Evolutionary conservation across 805 yeast species (phyloP), one percentile per base, ranked within the genome.

Genomic region (Yamadazyma scolyti): DNA sequence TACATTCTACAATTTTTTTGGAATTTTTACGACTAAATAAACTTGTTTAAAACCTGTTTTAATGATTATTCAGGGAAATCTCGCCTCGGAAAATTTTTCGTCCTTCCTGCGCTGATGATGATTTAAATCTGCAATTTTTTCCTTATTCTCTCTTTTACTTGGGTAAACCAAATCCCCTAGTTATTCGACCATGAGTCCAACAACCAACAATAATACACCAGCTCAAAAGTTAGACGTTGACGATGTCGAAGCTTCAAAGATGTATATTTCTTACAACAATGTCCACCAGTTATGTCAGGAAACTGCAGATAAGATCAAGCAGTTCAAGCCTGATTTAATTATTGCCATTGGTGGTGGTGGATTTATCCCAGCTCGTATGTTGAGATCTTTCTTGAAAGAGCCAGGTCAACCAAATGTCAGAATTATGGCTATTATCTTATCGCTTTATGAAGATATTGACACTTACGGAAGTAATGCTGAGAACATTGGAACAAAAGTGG

Each of bases 291-390:
- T 79, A 44, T 78, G 84, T 57, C 83, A 78, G 50, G 72, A 68
- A 40, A 54, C 70, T 10, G 79, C 88, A 10, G 76, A 69, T 34
- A 73, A 70, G 42, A 73, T 83, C 55, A 78, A 77, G 56, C 59
- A 64, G 16, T 81, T 86, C 67, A 77, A 85, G 47, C 95, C 96
- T 23, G 95, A 89, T 58, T 71, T 86, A 37, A 85, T 89, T 61
- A 85, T 90, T 41, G 97, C 97, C 46, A 87, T 90, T 50, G 98
- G 95, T 52, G 96, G 96, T 48, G 96, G 98, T 55, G 98, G 97
- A 2, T 86, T 90, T 59, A 93, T 90, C 36, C 98, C 97, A 16
- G 97, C 98, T 6, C 78, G 98, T 58, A 93, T 93, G 62, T 72
- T 90, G 56, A 78, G 98, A 58, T 80, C 97, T 2, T 93, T 90